Conservation (phyloP, 495 filamentous ascomycete genomes). For the Penicillium atrosanguineum region DNA sequence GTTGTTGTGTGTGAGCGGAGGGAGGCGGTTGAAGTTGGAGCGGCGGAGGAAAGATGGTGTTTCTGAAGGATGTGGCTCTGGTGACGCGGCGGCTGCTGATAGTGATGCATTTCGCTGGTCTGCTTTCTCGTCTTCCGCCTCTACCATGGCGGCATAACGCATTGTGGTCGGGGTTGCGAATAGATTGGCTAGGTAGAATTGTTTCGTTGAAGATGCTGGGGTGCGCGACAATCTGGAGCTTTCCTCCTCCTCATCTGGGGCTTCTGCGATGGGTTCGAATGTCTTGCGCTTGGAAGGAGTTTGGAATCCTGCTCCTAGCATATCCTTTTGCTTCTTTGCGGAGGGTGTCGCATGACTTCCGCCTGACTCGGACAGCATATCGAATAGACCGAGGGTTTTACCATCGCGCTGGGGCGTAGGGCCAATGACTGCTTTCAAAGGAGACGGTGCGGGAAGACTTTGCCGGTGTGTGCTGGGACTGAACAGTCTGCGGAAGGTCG, state of each 20-base stretch:
- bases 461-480: conserved; percentile 54
- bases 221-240: conserved; percentile 50
- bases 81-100: conserved; percentile 9
- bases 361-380: conserved; percentile 65
- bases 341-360: conserved; percentile 46
- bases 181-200: conserved; percentile 54
- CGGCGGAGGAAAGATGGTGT: conserved; percentile 80
- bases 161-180: conserved; percentile 63
- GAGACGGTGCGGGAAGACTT: conserved; percentile 31
- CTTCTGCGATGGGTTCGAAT: conserved; percentile 32
- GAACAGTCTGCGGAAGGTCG: conserved; percentile 56
- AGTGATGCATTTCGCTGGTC: conserved; percentile 23
- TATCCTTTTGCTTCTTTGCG: conserved; percentile 28
- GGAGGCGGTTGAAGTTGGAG: conserved; percentile 34
- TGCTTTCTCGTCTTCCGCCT: conserved; percentile 19
- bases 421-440: conserved; percentile 56
- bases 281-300: conserved; percentile 40
- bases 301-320: conserved; percentile 31
- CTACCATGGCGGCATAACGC: conserved; percentile 46
- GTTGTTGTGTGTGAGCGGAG: conserved; percentile 10
- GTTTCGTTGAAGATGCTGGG: conserved; percentile 61
- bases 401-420: conserved; percentile 93
- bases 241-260: conserved; percentile 31
- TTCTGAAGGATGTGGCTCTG: conserved; percentile 24
- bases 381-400: conserved; percentile 84